phyloP scores from a whole-genome alignment of 352 stramenopile species.

The Globisporangium camurandrum region DNA sequence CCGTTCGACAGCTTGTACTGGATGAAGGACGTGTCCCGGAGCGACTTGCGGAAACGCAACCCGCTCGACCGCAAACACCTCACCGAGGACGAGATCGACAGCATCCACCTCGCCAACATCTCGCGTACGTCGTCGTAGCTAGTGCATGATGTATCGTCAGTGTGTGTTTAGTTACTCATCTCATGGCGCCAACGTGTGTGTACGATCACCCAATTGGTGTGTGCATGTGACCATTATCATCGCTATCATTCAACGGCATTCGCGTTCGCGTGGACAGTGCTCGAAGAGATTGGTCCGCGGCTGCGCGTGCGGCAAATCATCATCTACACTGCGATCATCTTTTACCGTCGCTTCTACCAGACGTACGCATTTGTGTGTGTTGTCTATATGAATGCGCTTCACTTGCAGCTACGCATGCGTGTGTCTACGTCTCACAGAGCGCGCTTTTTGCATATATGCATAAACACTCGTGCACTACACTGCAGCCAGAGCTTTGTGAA shows the following conservation, averaged over 20 bases:
- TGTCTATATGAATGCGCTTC: neutral
- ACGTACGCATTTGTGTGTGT: slow-evolving; percentile 28
- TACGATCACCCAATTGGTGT: neutral
- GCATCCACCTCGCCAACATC: slow-evolving; percentile 85
- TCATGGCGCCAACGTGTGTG: neutral
- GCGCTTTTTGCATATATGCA: neutral
- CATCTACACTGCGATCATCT: slow-evolving; percentile 88
- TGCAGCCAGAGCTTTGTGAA: slow-evolving; percentile 87
- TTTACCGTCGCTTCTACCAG: slow-evolving; percentile 87
- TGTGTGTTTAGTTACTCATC: neutral
- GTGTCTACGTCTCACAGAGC: neutral
- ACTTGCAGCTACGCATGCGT: neutral
- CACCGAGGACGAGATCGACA: slow-evolving; percentile 81
- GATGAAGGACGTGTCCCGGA: slow-evolving; percentile 82
- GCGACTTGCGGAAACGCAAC: slow-evolving; percentile 74
- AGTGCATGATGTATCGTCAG: neutral
- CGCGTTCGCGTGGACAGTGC: slow-evolving; percentile 27
- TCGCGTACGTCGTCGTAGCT: slow-evolving; percentile 50
- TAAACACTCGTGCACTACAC: neutral
- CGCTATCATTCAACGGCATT: too few relatives aligned
- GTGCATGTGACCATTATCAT: neutral
- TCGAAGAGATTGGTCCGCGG: slow-evolving; percentile 77
- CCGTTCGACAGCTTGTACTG: slow-evolving; percentile 56
- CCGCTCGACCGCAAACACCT: slow-evolving; percentile 65
- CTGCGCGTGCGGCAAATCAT: slow-evolving; percentile 84